Evolutionary conservation across 2,329 filamentous ascomycete genomes (phyloP).

Genomic region (Alternaria consortialis): DNA sequence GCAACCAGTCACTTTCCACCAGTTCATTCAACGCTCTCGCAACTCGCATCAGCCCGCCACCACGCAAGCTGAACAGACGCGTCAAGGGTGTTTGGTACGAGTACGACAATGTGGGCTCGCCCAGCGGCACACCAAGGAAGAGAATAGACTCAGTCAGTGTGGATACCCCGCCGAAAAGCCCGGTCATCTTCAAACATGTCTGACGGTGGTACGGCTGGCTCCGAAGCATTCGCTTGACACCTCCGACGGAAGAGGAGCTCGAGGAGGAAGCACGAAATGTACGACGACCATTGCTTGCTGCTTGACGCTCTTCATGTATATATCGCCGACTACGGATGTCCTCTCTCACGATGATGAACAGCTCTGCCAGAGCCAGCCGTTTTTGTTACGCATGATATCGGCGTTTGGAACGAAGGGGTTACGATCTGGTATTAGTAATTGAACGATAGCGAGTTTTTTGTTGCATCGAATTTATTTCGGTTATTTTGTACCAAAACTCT

Average conservation of each 20-base stretch:
- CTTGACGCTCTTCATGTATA: neutral
- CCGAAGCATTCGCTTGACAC: constrained; percentile 1
- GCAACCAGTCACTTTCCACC: constrained; percentile 17
- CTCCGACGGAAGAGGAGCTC: neutral
- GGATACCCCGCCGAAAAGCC: constrained; percentile 38
- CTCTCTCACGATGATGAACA: neutral
- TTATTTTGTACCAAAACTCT: neutral
- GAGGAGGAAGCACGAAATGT: constrained; percentile 2
- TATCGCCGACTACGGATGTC: neutral
- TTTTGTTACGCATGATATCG: neutral
- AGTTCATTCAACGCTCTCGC: constrained; percentile 24
- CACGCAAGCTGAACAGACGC: constrained; percentile 45
- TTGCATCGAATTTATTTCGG: neutral
- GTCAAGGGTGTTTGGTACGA: constrained; percentile 51
- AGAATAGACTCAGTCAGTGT: constrained; percentile 28
- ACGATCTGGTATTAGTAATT: neutral
- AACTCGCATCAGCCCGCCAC: constrained; percentile 39
- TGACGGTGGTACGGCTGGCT: constrained; percentile 12
- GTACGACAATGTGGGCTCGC: constrained; percentile 35
- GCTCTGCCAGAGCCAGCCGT: neutral
- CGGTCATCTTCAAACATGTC: constrained; percentile 19
- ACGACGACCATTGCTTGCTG: constrained; percentile 1
- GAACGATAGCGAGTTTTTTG: neutral
- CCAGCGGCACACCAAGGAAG: constrained; percentile 22
- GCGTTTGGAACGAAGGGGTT: neutral